phyloP scores from a whole-genome alignment of 1,139 yeast genomes.

The Yamadazyma triangularis region DNA sequence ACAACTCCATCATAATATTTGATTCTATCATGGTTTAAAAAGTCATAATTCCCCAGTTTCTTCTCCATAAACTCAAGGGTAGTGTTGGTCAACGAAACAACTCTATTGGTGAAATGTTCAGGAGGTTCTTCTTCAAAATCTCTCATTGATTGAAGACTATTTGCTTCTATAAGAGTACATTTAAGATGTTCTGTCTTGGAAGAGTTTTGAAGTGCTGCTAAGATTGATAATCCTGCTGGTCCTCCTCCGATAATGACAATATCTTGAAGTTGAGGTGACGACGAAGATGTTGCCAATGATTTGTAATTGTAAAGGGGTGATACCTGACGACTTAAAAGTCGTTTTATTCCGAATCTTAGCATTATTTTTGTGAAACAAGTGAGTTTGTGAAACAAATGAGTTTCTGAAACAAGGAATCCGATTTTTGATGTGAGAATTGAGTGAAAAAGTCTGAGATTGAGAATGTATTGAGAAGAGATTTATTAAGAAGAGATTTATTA shows the following conservation, averaged over 20 bases:
- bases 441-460: no score
- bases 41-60: conserved; percentile 66
- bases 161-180: conserved; percentile 73
- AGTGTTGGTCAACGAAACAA: conserved; percentile 81
- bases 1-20: conserved; percentile 76
- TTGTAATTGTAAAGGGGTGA: no score
- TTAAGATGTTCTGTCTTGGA: conserved; percentile 55
- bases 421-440: no score
- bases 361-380: no score
- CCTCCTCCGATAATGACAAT: conserved; percentile 95
- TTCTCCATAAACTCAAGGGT: conserved; percentile 60
- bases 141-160: conserved; percentile 50
- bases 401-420: no score
- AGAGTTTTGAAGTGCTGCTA: conserved; percentile 71
- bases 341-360: no score
- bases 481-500: no score
- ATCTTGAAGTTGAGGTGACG: conserved; percentile 55
- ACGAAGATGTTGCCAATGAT: no score
- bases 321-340: no score
- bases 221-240: conserved; percentile 89
- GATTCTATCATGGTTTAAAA: conserved; percentile 62
- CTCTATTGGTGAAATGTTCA: conserved; percentile 63
- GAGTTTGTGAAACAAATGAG: no score
- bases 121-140: conserved; percentile 40
- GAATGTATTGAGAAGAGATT: no score